Conservation (phyloP, 2,329 filamentous ascomycete species). For the Akanthomyces lecanii region DNA sequence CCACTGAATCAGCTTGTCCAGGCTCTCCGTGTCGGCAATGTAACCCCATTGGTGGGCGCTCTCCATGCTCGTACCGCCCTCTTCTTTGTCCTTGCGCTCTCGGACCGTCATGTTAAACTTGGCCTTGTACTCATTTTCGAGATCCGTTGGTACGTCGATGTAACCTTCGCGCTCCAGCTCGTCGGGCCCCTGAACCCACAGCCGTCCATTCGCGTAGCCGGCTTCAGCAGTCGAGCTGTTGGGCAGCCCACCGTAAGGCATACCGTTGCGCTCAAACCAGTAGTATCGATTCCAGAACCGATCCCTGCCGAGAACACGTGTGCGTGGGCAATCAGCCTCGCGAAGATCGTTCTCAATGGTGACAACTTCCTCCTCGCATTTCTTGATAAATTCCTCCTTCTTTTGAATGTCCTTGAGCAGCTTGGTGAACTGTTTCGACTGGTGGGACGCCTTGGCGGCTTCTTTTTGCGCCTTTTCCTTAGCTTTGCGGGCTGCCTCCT, state of each 20-base stretch:
- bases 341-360: conserved; percentile 87
- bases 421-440: conserved; percentile 84
- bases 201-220: conserved; percentile 85
- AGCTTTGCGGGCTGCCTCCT: conserved; percentile 70
- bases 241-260: conserved; percentile 88
- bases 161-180: conserved; percentile 82
- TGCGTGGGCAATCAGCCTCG: conserved; percentile 89
- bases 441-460: conserved; percentile 58
- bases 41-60: conserved; percentile 86
- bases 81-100: conserved; percentile 80
- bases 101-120: conserved; percentile 78
- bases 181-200: conserved; percentile 96
- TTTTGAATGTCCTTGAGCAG: conserved; percentile 85
- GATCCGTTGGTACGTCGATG: conserved; percentile 69
- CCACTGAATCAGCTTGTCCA: conserved; percentile 81
- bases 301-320: conserved; percentile 85
- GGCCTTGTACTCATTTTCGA: conserved; percentile 69
- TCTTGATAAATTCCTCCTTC: conserved; percentile 73
- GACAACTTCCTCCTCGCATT: conserved; percentile 80
- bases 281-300: conserved; percentile 98
- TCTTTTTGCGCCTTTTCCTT: conserved; percentile 69
- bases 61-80: conserved; percentile 74
- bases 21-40: conserved; percentile 72
- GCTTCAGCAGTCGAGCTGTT: conserved; percentile 82
- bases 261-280: conserved; percentile 98